Conservation (phyloP, 371 early-diverging fungal species). For the Zopfochytrium polystomum region DNA sequence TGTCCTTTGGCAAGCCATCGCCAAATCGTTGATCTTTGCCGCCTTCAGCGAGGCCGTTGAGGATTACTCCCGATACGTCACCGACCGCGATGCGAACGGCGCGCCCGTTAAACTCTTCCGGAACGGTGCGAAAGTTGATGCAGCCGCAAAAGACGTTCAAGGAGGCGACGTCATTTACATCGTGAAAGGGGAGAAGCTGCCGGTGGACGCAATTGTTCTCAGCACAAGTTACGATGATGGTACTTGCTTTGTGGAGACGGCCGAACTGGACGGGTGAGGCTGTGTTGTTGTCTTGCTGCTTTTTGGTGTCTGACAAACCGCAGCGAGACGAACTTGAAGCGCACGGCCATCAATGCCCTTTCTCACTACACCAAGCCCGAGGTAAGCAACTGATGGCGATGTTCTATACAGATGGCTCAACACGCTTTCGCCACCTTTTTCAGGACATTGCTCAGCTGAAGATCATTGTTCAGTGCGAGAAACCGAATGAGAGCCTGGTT, state of each 20-base stretch:
- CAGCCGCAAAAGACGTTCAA: slow-evolving; percentile 42
- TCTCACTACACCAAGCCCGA: slow-evolving; percentile 16
- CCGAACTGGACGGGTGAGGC: slow-evolving; percentile 61
- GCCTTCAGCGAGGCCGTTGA: slow-evolving; percentile 66
- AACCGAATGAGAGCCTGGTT: slow-evolving; percentile 48
- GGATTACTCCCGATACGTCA: slow-evolving; percentile 58
- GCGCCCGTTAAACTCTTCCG: too few species aligned
- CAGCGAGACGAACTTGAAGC: slow-evolving; percentile 63
- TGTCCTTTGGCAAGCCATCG: too few species aligned
- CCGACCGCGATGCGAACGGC: slow-evolving; percentile 53
- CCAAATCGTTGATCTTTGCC: too few species aligned
- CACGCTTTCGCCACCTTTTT: background rate
- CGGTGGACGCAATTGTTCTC: slow-evolving; percentile 62
- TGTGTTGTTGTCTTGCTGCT: background rate
- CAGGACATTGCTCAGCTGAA: slow-evolving; percentile 19
- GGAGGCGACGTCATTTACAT: slow-evolving; percentile 55
- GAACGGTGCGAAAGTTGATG: slow-evolving; percentile 28
- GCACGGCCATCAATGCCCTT: slow-evolving; percentile 32
- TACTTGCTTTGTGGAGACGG: slow-evolving; percentile 65
- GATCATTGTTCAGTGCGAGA: slow-evolving; percentile 47
- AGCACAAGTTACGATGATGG: slow-evolving; percentile 44
- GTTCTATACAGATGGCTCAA: background rate
- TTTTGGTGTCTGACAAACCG: background rate
- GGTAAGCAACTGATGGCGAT: slow-evolving; percentile 4
- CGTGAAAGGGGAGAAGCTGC: slow-evolving; percentile 53